phyloP scores from a whole-genome alignment of 2,329 filamentous ascomycete species.

The Helminthosporium solani region DNA sequence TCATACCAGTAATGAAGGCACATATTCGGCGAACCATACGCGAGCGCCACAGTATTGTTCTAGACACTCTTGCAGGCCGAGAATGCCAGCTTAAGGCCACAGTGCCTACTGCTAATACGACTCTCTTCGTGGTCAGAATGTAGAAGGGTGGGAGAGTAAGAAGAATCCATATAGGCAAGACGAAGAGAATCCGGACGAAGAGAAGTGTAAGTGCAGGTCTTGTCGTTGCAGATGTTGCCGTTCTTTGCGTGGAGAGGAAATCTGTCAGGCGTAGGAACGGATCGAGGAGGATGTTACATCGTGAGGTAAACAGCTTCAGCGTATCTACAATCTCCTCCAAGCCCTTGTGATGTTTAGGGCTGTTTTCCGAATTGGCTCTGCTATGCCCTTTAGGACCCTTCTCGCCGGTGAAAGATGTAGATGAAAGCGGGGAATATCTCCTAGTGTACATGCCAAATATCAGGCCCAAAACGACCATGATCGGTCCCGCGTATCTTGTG shows the following conservation, averaged over 20 bases:
- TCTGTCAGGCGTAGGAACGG: constrained; percentile 87
- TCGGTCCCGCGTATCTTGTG: constrained; percentile 77
- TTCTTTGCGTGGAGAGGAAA: constrained; percentile 87
- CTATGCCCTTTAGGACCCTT: constrained; percentile 57
- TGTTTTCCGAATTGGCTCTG: constrained; percentile 56
- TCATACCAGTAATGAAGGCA: constrained; percentile 75
- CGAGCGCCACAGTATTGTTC: constrained; percentile 89
- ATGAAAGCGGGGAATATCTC: constrained; percentile 86
- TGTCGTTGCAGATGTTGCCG: constrained; percentile 87
- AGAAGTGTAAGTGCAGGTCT: constrained; percentile 84
- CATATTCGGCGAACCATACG: constrained; percentile 68
- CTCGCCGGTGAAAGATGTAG: constrained; percentile 72
- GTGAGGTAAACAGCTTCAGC: constrained; percentile 81
- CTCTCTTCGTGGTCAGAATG: constrained; percentile 81
- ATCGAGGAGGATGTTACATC: constrained; percentile 89
- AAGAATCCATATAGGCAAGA: constrained; percentile 84
- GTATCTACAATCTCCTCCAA: constrained; percentile 97
- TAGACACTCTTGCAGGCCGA: constrained; percentile 76
- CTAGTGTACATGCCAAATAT: constrained; percentile 92
- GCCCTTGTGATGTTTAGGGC: constrained; percentile 83
- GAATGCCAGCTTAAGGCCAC: constrained; percentile 90
- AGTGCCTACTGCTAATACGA: constrained; percentile 84
- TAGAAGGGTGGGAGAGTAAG: constrained; percentile 79
- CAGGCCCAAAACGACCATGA: constrained; percentile 75
- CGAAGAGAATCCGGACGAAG: constrained; percentile 82